Evolutionary conservation across 192 early-diverging fungal species (phyloP), one percentile per base, ranked within the genome.

Genomic region (Backusella liffmaniae): DNA sequence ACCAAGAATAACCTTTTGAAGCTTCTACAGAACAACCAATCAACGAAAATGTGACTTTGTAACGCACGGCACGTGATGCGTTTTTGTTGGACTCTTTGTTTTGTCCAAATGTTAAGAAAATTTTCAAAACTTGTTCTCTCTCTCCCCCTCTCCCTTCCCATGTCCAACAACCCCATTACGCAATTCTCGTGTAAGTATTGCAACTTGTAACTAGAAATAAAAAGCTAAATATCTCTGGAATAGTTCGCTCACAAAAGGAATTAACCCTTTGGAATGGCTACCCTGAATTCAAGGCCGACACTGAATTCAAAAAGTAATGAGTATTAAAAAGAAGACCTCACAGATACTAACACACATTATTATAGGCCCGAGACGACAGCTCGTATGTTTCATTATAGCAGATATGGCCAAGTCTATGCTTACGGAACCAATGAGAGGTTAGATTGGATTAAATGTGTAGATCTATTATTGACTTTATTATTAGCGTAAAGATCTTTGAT

Each of bases 401-500:
- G 89, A 79, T 85, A 96, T 75, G 92, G 92, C 41, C 78, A 83
- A 73, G 86, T 83, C 76, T 84, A 94, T 78, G 92, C 92, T 66
- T 92, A 89, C 85, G 85, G 86, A 46, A 88, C 87, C 5, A 80
- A 84, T 32, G 84, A 91, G 79, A 79, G 85, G 90, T 91, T 85
- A 68, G 68, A 66, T 62, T 62, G 18, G n/a, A 49, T 51, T 4
- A 42, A 4, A 39, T 10, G 6, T 35, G 6, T 9, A 67, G 30
- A 53, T 56, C 71, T 42, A 67, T 30, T 10, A 34, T 70, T 70
- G 9, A 66, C 44, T 15, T 68, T 39, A 18, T 34, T 16, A 12
- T 37, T 76, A 92, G 91, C 49, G 91, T 94, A 68, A 91, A 91
- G 75, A 85, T 96, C 66, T 89, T 91, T 75, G 88, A 95, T 79